Evolutionary conservation across 2,329 filamentous ascomycete genomes (phyloP).

Genomic region (Colletotrichum lini): DNA sequence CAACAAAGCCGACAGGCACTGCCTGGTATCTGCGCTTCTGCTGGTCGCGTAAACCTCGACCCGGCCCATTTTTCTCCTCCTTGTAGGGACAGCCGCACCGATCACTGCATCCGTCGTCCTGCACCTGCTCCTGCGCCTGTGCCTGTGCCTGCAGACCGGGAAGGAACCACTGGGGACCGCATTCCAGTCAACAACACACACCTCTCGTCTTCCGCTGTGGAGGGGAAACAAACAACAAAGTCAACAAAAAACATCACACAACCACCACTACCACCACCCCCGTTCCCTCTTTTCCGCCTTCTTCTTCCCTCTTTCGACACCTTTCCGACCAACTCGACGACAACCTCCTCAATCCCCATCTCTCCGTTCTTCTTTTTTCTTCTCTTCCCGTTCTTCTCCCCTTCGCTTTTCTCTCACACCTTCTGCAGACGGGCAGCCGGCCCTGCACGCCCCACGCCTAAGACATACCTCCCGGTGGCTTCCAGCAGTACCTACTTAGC

Average conservation of each 20-base stretch:
- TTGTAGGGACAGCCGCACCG: conserved; percentile 5
- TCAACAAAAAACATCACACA: conserved; percentile 39
- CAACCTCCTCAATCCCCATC: conserved; percentile 18
- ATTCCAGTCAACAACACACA: conserved; percentile 42
- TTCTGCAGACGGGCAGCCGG: conserved; percentile 40
- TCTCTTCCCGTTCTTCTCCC: not conserved
- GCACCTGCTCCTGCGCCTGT: conserved; percentile 3
- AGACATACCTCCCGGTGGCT: not conserved
- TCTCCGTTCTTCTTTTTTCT: not conserved
- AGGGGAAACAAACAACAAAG: conserved; percentile 38
- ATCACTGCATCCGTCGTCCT: conserved; percentile 20
- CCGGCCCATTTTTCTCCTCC: conserved; percentile 23
- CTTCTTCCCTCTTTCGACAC: conserved; percentile 14
- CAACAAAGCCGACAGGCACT: conserved; percentile 41
- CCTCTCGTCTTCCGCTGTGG: conserved; percentile 20
- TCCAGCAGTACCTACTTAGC: conserved; percentile 15
- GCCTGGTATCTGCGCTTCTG: conserved; percentile 24
- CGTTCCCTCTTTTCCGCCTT: conserved; percentile 10
- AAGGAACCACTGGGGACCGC: conserved; percentile 32
- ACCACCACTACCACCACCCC: conserved; percentile 1
- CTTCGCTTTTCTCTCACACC: conserved; percentile 18
- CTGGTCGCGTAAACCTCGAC: conserved; percentile 25
- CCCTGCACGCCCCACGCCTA: conserved; percentile 38
- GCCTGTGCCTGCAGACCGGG: conserved; percentile 9
- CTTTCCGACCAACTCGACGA: conserved; percentile 14